These are phyloP conservation scores for Trichoderma cornu-damae DNA, from an alignment of 2,329 filamentous ascomycete genomes.

Conservation along the genomic window DNA sequence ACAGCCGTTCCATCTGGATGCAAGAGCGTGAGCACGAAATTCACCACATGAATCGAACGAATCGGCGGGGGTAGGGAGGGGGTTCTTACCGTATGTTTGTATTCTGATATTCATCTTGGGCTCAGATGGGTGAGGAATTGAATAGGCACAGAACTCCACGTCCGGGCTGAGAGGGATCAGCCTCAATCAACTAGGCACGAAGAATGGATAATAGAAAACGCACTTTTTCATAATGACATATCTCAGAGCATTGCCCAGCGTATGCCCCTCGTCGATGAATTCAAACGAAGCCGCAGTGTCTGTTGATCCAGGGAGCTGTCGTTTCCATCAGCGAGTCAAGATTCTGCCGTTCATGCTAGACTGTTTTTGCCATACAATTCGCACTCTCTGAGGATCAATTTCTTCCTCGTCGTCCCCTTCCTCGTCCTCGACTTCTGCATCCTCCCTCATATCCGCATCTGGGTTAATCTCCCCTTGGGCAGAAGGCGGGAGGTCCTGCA, in stretches of 20 bases:
- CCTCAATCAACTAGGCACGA: neutral
- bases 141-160: slow-evolving; percentile 97
- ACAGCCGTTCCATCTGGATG: slow-evolving; percentile 68
- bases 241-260: slow-evolving; percentile 85
- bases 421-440: slow-evolving; percentile 30
- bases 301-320: slow-evolving; percentile 76
- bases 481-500: slow-evolving; percentile 43
- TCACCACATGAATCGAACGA: too few relatives aligned
- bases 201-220: neutral
- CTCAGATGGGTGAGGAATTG: slow-evolving; percentile 94
- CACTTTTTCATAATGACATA: slow-evolving; percentile 99
- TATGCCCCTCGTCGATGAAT: slow-evolving; percentile 90
- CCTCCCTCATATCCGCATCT: slow-evolving; percentile 33
- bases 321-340: slow-evolving; percentile 15
- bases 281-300: slow-evolving; percentile 92
- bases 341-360: neutral
- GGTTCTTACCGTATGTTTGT: slow-evolving; percentile 91
- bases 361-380: slow-evolving; percentile 50
- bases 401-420: slow-evolving; percentile 40
- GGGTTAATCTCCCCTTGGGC: slow-evolving; percentile 33
- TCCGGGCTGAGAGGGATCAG: slow-evolving; percentile 61
- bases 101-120: slow-evolving; percentile 95
- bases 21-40: slow-evolving; percentile 21
- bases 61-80: too few relatives aligned
- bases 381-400: slow-evolving; percentile 51